Base-by-base conservation (phyloP, 2,329 filamentous ascomycete species). In the Celoporthe dispersa region DNA sequence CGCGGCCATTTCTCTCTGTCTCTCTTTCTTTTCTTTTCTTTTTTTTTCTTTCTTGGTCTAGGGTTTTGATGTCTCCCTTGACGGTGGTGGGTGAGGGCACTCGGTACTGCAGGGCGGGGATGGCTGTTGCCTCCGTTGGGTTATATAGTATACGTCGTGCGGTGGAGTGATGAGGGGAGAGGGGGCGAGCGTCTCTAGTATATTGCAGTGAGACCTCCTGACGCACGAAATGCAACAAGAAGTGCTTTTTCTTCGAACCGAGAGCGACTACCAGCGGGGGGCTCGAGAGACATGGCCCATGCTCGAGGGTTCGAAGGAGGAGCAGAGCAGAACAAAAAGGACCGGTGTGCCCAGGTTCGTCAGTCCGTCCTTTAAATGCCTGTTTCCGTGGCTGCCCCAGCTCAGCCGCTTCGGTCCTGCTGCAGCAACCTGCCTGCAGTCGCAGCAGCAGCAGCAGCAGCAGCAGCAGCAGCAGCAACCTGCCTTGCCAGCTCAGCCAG, bases 171-270 rank as follows among this genome's bases (percentile, higher is more conserved):
- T 68, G 35, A 59, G 51, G 39, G 41, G 51, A 37, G 25, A 22
- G 9, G 39, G 35, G 28, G 28, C 25, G 51, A 55, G 35, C 19
- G 64, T 66, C 61, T 66, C 61, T 44, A 51, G 35, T 63, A 63
- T 63, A 63, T 63, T 63, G 60, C 37, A 39, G 35, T 63, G 35
- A 63, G 8, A 63, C 60, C n/a, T 39, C 33, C 19, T 19, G 35
- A 37, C 25, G 37, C 60, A 63, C 35, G 31, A 66, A 48, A 51
- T 63, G 37, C 31, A 57, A 37, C 31, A 44, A 66, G 11, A 11
- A 28, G 39, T 63, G 60, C 60, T 66, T 68, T 37, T 16, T 33
- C 63, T 53, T 61, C 25, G 63, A 67, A 33, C 48, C 66, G 63
- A 44, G 65, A 25, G 55, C 19, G 33, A 7, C n/a, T 39, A 22